Base-by-base conservation (phyloP, 768 basidiomycete genomes). In the Calocera viscosa region DNA sequence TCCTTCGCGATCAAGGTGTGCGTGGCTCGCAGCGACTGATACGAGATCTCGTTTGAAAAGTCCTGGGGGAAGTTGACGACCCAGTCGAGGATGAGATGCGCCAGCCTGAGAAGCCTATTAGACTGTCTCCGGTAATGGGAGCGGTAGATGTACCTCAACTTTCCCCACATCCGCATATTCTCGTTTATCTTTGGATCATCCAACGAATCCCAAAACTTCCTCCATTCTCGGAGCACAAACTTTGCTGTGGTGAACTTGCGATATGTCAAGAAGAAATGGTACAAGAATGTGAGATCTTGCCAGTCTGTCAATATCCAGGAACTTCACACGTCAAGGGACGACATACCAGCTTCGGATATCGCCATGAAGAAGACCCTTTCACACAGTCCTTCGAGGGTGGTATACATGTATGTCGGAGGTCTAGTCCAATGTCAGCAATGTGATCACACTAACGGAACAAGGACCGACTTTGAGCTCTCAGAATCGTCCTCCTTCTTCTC, bases 181-280 rank as follows among this genome's bases (percentile, higher is more conserved):
- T 60, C 53, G 53, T 60, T 60, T 11, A 60, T 60, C 53, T 60
- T 60, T 5, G 11, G 2, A 30, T 60, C 53, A 32, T 60, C 22
- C 53, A 60, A 26, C 2, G 53, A 60, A 32, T 60, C 53, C 53
- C 24, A 60, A 22, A 28, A 60, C 53, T 60, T 60, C 30, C 22
- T 12, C 53, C 24, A 32, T 22, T 60, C 53, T 60, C 30, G 53
- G 16, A 60, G 53, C 26, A 60, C 53, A 32, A 60, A 60, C 26
- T 26, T 11, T 11, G 53, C 10, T 28, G 53, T 60, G 5, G 53
- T 60, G 53, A 60, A 60, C 22, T 32, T 60, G 53, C 53, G 53
- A 26, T 60, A 60, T 28, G 53, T 60, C 53, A 60, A 60, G 53
- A 60, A 60, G 53, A 60, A 60, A 32, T 60, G 53, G 30, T 60